A percentile compares a stretch with the other conserved stretches of the same genome.
These are phyloP conservation scores for Daldinia sp. DNA, from an alignment of 2,329 filamentous ascomycete genomes.

Conservation along the genomic window DNA sequence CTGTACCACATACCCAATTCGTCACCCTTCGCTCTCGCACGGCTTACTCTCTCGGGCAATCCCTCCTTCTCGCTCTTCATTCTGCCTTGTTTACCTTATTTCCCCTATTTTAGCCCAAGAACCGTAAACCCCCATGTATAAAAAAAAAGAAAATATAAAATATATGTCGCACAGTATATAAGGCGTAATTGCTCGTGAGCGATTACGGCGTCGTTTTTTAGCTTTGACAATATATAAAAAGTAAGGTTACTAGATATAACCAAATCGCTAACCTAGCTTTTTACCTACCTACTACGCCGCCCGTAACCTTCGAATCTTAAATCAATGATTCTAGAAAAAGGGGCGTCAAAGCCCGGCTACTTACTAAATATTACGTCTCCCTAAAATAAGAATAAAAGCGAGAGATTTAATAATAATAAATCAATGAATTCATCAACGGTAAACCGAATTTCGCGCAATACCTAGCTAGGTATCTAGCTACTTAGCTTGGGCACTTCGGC, in stretches of 20 bases:
- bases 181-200: too few species aligned
- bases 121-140: background rate
- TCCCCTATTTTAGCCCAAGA: background rate
- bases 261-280: background rate
- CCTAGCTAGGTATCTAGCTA: slow-evolving; percentile 8
- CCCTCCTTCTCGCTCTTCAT: background rate
- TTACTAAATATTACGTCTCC: background rate
- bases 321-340: background rate
- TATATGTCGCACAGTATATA: background rate
- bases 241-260: too few species aligned
- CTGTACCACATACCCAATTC: background rate
- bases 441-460: slow-evolving; percentile 6
- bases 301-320: background rate
- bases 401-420: background rate
- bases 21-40: background rate
- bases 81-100: background rate
- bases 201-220: too few species aligned
- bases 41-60: background rate
- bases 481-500: too few species aligned
- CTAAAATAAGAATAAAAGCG: too few species aligned
- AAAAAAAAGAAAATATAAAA: background rate
- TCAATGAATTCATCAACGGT: background rate
- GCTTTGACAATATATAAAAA: too few species aligned
- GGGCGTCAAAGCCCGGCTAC: background rate
- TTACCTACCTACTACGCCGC: background rate